Evolutionary conservation across 331 rosid species (phyloP).

Genomic region (Stylosanthes scabra): DNA sequence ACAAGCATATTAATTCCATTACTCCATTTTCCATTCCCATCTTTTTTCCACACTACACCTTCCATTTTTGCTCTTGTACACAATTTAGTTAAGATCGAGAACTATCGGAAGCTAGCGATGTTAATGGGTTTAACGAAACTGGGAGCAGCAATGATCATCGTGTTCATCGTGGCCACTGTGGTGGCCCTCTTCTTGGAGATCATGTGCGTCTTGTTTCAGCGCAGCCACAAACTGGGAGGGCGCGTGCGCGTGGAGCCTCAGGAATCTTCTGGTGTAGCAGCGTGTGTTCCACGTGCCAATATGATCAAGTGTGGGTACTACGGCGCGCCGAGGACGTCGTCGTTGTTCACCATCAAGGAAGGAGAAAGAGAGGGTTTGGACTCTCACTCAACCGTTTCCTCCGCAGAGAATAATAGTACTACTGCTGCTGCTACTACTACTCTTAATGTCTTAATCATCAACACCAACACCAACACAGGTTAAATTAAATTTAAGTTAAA

Average conservation of each 20-base stretch:
- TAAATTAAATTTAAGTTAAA: too few relatives aligned
- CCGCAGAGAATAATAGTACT: background rate
- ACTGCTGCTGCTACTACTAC: too few relatives aligned
- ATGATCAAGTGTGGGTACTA: background rate
- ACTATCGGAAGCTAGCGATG: background rate
- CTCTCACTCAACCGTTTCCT: background rate
- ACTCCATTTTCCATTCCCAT: background rate
- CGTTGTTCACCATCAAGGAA: background rate
- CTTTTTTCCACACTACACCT: background rate
- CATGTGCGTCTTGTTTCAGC: background rate
- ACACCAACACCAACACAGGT: background rate
- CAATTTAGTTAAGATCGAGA: background rate
- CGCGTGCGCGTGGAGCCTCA: constrained; percentile 1
- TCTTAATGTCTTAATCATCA: background rate
- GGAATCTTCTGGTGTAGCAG: background rate
- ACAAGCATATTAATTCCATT: background rate
- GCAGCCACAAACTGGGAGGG: background rate
- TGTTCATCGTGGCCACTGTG: background rate
- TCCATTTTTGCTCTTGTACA: background rate
- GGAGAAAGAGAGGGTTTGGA: background rate
- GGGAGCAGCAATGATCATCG: background rate
- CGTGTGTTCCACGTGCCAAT: background rate
- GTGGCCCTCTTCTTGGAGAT: background rate
- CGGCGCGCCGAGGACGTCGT: background rate
- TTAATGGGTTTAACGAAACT: background rate